Percentiles rank a stretch among this genome's conserved stretches.
These are phyloP conservation scores for Schoenoplectus triqueter DNA, from an alignment of 202 grass and related monocot genomes.

Conservation along the genomic window DNA sequence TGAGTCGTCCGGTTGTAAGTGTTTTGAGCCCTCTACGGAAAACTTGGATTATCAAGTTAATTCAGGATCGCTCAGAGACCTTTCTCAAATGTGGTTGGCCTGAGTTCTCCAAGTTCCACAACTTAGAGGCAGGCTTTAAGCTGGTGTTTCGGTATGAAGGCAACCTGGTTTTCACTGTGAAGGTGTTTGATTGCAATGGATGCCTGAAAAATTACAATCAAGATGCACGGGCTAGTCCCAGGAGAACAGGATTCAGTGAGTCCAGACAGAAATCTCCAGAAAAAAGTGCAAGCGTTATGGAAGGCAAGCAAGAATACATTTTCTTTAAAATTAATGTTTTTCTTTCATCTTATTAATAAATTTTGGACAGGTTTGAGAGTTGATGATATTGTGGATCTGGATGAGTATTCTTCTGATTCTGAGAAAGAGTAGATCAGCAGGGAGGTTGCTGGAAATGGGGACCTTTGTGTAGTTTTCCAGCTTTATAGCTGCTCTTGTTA, in stretches of 20 bases:
- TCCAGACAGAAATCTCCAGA: constrained; percentile 41
- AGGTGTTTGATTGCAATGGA: constrained; percentile 45
- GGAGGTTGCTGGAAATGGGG: background rate
- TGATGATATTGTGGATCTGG: background rate
- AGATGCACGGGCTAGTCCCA: background rate
- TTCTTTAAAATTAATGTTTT: background rate
- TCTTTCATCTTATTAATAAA: background rate
- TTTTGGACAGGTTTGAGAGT: background rate
- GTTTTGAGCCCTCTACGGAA: constrained; percentile 46
- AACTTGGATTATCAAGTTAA: constrained; percentile 43
- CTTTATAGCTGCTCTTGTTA: background rate
- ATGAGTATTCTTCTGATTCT: background rate
- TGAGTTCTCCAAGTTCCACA: constrained; percentile 47
- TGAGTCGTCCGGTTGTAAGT: constrained; percentile 16
- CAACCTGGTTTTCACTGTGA: constrained; percentile 47
- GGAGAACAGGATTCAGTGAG: background rate
- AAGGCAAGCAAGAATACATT: constrained; percentile 39
- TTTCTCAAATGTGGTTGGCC: constrained; percentile 52
- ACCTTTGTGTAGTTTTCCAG: background rate
- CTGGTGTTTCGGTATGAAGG: constrained; percentile 53
- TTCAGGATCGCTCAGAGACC: constrained; percentile 25
- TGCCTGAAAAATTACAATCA: constrained; percentile 30
- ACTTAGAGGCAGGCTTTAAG: constrained; percentile 36
- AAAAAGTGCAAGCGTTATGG: constrained; percentile 3
- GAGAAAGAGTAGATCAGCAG: background rate